Conservation (phyloP, 805 yeast genomes). For the Candida nemodendra region DNA sequence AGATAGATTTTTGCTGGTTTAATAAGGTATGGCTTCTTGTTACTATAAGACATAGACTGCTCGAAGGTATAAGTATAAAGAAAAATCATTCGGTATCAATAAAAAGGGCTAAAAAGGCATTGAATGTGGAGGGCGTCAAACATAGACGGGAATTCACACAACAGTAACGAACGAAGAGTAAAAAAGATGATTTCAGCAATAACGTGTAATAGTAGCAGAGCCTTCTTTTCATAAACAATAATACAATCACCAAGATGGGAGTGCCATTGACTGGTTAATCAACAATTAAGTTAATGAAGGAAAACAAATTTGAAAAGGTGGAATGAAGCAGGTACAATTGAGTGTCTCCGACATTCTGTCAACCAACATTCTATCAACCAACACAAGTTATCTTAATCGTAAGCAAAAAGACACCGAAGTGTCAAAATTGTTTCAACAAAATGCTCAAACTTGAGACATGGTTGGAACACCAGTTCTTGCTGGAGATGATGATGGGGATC, state of each 20-base stretch:
- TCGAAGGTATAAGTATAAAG: neutral
- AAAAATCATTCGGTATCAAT: conserved; percentile 4
- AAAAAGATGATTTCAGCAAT: conserved; percentile 6
- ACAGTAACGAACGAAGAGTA: conserved; percentile 7
- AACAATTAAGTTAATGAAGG: conserved; percentile 3
- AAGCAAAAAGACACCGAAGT: conserved; percentile 4
- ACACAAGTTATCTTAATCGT: conserved; percentile 3
- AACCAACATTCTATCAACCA: no score
- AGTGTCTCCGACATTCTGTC: no score
- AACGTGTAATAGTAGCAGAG: conserved; percentile 1
- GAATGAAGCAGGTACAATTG: no score
- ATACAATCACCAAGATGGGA: conserved; percentile 2
- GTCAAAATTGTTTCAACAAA: neutral
- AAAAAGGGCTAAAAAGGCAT: conserved; percentile 1
- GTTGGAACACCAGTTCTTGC: conserved; percentile 87
- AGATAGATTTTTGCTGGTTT: no score
- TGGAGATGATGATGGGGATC: conserved; percentile 48
- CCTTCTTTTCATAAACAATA: conserved; percentile 8
- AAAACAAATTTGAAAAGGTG: no score
- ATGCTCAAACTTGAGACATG: conserved; percentile 74
- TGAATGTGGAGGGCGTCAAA: no score
- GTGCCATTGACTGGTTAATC: conserved; percentile 1
- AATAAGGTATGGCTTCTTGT: neutral
- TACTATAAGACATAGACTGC: neutral
- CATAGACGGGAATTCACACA: neutral